Conservation (phyloP, 148 eudicot species). For the Camellia lanceoleosa region DNA sequence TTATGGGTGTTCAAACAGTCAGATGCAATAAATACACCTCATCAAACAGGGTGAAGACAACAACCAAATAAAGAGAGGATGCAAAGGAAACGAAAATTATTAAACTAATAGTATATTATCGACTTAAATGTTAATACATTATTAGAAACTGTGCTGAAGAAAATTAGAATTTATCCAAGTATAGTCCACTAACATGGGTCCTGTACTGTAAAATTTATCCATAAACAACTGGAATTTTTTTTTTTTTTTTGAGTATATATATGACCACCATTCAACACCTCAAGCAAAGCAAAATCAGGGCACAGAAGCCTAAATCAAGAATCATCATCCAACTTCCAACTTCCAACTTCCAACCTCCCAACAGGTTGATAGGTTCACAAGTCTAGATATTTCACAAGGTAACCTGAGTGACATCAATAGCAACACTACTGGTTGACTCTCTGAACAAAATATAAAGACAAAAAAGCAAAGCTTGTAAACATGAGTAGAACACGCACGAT, state of each 20-base stretch:
- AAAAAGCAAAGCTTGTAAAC: neutral
- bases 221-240: too few species aligned
- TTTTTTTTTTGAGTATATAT: neutral
- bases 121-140: neutral
- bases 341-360: neutral
- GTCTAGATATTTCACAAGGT: neutral
- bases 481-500: constrained; percentile 32
- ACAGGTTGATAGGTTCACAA: neutral
- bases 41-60: too few species aligned
- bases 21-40: too few species aligned
- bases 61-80: too few species aligned
- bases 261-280: neutral
- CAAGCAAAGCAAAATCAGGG: neutral
- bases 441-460: neutral
- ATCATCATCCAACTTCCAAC: neutral
- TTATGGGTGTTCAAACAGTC: too few species aligned
- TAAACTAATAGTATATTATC: neutral
- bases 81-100: too few species aligned
- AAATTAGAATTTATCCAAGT: too few species aligned
- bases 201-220: too few species aligned
- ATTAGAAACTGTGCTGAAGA: neutral
- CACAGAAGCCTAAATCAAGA: neutral
- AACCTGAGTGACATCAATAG: neutral
- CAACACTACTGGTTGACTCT: neutral
- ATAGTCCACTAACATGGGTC: too few species aligned